These are phyloP conservation scores for Suhomyces xylopsoci DNA, from an alignment of 805 yeast genomes.

Conservation along the genomic window DNA sequence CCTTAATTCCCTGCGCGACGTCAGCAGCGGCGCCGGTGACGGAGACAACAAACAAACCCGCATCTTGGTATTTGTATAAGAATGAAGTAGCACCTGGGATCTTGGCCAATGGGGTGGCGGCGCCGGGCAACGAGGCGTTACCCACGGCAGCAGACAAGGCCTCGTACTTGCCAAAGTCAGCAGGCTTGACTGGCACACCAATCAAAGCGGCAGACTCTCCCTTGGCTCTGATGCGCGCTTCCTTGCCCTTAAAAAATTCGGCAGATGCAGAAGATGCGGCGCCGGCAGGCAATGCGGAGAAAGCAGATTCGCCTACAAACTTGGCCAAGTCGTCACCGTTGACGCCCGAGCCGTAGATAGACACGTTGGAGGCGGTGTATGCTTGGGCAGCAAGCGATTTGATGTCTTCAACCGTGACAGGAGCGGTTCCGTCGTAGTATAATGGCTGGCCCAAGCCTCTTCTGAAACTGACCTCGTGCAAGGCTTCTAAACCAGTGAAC, in stretches of 20 bases:
- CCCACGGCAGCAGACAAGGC: slow-evolving; percentile 69
- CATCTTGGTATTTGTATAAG: slow-evolving; percentile 67
- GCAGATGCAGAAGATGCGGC: slow-evolving; percentile 39
- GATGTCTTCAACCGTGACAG: slow-evolving; percentile 59
- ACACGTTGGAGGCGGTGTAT: slow-evolving; percentile 68
- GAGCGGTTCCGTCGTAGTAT: slow-evolving; percentile 63
- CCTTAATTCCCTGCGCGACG: slow-evolving; percentile 60
- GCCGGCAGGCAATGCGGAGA: slow-evolving; percentile 63
- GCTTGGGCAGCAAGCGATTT: slow-evolving; percentile 61
- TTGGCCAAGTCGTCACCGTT: slow-evolving; percentile 63
- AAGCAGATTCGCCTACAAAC: slow-evolving; percentile 64
- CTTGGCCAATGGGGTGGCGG: slow-evolving; percentile 47
- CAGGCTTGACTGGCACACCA: slow-evolving; percentile 71
- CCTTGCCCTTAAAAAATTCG: slow-evolving; percentile 58
- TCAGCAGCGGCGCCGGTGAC: slow-evolving; percentile 55
- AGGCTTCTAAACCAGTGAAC: slow-evolving; percentile 68
- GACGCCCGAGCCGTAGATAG: slow-evolving; percentile 72
- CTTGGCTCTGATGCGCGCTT: slow-evolving; percentile 60
- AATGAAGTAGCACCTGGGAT: slow-evolving; percentile 49
- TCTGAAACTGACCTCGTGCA: slow-evolving; percentile 81
- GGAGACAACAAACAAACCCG: slow-evolving; percentile 73
- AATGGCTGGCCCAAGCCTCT: slow-evolving; percentile 84
- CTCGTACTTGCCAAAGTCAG: slow-evolving; percentile 64
- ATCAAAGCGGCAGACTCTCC: slow-evolving; percentile 73
- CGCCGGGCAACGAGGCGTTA: slow-evolving; percentile 54